Evolutionary conservation across 164 flowering plant species (phyloP).

Genomic region (Buxus sempervirens): DNA sequence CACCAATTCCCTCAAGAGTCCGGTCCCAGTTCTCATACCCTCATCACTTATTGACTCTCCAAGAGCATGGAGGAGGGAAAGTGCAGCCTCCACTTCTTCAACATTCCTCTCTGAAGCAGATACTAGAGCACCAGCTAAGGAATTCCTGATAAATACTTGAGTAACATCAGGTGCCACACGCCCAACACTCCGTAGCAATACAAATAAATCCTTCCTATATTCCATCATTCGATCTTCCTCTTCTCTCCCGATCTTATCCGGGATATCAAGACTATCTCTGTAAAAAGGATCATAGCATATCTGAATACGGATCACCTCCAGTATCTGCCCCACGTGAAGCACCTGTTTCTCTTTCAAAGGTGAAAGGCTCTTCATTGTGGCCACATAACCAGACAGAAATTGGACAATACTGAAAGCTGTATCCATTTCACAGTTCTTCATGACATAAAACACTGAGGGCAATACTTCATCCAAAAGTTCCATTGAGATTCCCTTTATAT

Average conservation of each 20-base stretch:
- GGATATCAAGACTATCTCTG: slow-evolving; percentile 61
- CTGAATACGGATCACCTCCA: slow-evolving; percentile 75
- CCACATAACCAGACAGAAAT: slow-evolving; percentile 74
- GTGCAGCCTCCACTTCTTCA: slow-evolving; percentile 96
- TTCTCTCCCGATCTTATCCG: slow-evolving; percentile 83
- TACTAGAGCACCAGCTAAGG: slow-evolving; percentile 54
- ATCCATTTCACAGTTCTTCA: slow-evolving; percentile 80
- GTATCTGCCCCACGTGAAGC: slow-evolving; percentile 66
- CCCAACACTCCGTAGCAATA: slow-evolving; percentile 74
- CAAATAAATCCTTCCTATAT: slow-evolving; percentile 79
- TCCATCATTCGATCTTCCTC: slow-evolving; percentile 93
- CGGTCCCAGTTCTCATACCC: slow-evolving; percentile 62
- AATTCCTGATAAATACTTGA: slow-evolving; percentile 69
- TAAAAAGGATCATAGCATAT: slow-evolving; percentile 73
- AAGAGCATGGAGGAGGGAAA: slow-evolving; percentile 76
- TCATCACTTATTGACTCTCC: slow-evolving; percentile 91
- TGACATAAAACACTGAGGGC: slow-evolving; percentile 82
- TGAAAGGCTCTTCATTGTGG: slow-evolving; percentile 69
- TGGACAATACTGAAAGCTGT: slow-evolving; percentile 68
- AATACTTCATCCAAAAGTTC: slow-evolving; percentile 83
- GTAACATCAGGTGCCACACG: slow-evolving; percentile 93
- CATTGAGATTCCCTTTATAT: slow-evolving; percentile 40
- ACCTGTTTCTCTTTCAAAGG: slow-evolving; percentile 73
- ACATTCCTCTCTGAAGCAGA: slow-evolving; percentile 59
- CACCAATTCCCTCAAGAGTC: slow-evolving; percentile 64